A percentile compares a stretch with the other conserved stretches of the same genome.
phyloP scores from a whole-genome alignment of 2,329 filamentous ascomycete genomes.

The Akanthomyces uredinophilus region DNA sequence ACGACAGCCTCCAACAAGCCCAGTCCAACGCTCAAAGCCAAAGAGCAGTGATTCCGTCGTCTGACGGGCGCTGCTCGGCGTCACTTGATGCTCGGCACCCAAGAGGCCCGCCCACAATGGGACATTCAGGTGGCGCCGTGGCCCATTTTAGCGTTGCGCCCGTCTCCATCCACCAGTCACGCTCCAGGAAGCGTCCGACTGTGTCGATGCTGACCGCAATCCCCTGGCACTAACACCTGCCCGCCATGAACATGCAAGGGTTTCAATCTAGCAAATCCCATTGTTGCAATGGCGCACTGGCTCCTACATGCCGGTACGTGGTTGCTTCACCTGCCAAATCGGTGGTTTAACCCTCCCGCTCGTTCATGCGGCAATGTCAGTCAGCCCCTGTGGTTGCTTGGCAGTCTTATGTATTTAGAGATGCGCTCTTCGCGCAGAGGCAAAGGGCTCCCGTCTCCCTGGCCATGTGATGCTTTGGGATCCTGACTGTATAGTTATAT shows the following conservation, averaged over 20 bases:
- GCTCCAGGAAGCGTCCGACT: constrained; percentile 5
- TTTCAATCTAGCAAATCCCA: background rate
- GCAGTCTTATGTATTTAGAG: constrained; percentile 1
- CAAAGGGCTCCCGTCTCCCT: background rate
- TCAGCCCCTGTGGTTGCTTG: constrained; percentile 10
- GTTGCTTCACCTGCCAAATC: constrained; percentile 1
- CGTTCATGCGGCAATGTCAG: constrained; percentile 11
- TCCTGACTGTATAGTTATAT: background rate
- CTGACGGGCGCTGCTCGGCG: constrained; percentile 13
- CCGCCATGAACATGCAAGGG: constrained; percentile 6
- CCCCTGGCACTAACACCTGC: background rate
- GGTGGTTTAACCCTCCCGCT: background rate
- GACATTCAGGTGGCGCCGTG: constrained; percentile 5
- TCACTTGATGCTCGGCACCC: constrained; percentile 11
- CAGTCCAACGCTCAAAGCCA: background rate
- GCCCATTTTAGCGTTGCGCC: background rate
- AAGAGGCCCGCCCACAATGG: background rate
- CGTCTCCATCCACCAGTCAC: constrained; percentile 8
- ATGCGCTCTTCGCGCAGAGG: background rate
- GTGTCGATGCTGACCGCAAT: background rate
- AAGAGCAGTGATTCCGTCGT: constrained; percentile 1
- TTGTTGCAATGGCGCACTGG: constrained; percentile 5
- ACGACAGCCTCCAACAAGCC: background rate
- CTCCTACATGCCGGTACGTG: background rate
- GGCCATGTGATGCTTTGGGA: constrained; percentile 7